Conservation (phyloP, 306 rosid species). For the Quercus robur region DNA sequence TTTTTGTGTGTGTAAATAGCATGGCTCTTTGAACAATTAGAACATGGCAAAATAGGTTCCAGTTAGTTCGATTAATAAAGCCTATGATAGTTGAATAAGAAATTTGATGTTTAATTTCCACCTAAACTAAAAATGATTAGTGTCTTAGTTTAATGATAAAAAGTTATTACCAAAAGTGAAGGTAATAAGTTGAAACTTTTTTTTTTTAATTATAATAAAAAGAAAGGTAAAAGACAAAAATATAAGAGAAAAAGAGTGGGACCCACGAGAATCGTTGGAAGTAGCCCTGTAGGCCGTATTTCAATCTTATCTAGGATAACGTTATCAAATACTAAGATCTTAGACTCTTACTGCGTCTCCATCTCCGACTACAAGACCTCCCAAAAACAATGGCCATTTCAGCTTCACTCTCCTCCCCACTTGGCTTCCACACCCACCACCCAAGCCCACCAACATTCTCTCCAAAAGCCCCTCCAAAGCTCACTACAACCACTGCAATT, state of each 20-base stretch:
- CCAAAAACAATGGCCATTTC: too few relatives aligned
- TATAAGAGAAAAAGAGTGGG: too few relatives aligned
- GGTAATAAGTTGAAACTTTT: too few relatives aligned
- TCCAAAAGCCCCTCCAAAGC: slow-evolving; percentile 23
- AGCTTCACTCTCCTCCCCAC: background rate
- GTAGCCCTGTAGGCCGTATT: background rate
- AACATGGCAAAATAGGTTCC: accelerated
- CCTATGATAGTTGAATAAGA: accelerated
- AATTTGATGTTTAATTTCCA: too few relatives aligned
- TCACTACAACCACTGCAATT: slow-evolving; percentile 16
- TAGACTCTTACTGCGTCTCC: too few relatives aligned
- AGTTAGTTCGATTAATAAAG: accelerated
- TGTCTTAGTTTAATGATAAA: accelerated
- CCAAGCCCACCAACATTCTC: background rate
- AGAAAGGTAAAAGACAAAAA: too few relatives aligned
- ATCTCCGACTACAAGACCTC: too few relatives aligned
- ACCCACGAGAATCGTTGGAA: too few relatives aligned
- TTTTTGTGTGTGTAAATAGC: too few relatives aligned
- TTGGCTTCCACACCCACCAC: slow-evolving; percentile 22
- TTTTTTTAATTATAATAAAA: too few relatives aligned
- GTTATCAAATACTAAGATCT: background rate
- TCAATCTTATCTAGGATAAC: slow-evolving; percentile 49
- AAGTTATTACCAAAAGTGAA: too few relatives aligned
- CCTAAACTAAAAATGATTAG: accelerated
- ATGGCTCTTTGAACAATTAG: too few relatives aligned